These are phyloP conservation scores for Geranium rotundifolium DNA, from an alignment of 345 rosid genomes.

Conservation along the genomic window DNA sequence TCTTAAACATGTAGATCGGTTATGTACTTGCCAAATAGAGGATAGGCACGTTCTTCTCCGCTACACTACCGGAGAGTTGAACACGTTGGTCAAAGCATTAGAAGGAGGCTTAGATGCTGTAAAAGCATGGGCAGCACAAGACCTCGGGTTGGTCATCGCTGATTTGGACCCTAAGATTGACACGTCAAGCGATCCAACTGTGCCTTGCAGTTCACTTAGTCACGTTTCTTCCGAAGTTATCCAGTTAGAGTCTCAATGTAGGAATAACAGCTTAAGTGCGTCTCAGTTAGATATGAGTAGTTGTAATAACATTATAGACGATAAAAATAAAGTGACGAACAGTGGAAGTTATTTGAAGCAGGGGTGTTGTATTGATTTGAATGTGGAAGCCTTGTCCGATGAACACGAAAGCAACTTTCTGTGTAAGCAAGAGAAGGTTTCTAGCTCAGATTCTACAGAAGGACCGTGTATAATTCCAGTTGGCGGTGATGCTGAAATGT, in stretches of 20 bases:
- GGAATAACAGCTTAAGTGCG: not conserved
- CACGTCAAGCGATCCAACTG: not conserved
- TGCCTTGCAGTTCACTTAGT: too few relatives aligned
- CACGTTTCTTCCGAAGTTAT: slow-evolving; percentile 31
- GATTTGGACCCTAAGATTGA: slow-evolving; percentile 17
- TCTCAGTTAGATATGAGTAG: too few relatives aligned
- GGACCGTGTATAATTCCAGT: too few relatives aligned
- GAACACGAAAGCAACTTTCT: not conserved
- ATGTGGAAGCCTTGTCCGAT: slow-evolving; percentile 16
- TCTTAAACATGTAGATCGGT: slow-evolving; percentile 53
- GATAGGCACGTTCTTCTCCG: slow-evolving; percentile 50
- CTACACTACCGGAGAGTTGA: slow-evolving; percentile 48
- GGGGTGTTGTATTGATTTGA: too few relatives aligned
- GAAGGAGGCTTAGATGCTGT: slow-evolving; percentile 57
- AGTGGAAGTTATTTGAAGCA: too few relatives aligned
- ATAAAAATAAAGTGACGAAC: too few relatives aligned
- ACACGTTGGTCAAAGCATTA: slow-evolving; percentile 48
- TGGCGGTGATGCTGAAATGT: too few relatives aligned
- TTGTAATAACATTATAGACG: too few relatives aligned
- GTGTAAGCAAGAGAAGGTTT: slow-evolving; percentile 13
- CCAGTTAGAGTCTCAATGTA: slow-evolving; percentile 20
- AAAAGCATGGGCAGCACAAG: slow-evolving; percentile 32
- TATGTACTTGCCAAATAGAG: slow-evolving; percentile 56
- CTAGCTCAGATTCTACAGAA: slow-evolving; percentile 15
- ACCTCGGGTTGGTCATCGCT: slow-evolving; percentile 15